Evolutionary conservation across 1,284 basidiomycete species (phyloP).

Genomic region (Athelia psychrophila): DNA sequence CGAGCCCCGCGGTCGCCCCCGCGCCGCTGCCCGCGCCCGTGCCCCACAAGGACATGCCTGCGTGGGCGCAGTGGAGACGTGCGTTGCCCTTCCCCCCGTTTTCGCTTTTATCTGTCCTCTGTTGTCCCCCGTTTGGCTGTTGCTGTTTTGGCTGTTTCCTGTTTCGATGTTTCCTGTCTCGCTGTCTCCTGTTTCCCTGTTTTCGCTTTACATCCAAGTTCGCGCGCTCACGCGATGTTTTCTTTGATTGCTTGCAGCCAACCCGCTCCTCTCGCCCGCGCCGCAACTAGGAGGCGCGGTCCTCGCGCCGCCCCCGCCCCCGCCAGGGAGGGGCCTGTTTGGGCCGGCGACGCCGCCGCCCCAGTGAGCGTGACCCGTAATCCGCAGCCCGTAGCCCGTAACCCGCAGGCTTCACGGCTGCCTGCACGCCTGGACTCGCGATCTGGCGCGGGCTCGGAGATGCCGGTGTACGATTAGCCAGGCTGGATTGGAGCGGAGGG

Average conservation of each 20-base stretch:
- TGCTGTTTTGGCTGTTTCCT: neutral
- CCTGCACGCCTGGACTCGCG: no score
- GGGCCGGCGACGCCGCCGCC: constrained; percentile 2
- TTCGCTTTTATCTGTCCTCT: neutral
- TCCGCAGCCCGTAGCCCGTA: no score
- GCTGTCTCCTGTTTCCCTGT: neutral
- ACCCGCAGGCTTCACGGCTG: no score
- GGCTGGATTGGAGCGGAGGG: no score
- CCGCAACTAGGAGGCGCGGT: constrained; percentile 30
- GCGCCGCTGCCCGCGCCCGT: constrained; percentile 38
- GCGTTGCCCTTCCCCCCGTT: constrained; percentile 23
- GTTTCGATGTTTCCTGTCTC: neutral
- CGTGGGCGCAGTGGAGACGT: constrained; percentile 81
- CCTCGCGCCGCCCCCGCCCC: constrained; percentile 39
- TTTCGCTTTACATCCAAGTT: neutral
- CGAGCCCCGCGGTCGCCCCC: constrained; percentile 37
- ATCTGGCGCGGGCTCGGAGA: no score
- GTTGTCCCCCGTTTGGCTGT: neutral
- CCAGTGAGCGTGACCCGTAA: neutral
- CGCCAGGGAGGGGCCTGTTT: constrained; percentile 58
- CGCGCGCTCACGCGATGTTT: constrained; percentile 2
- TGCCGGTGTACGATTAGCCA: no score
- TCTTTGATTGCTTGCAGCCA: constrained; percentile 36
- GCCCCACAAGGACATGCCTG: constrained; percentile 50
- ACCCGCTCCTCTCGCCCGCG: constrained; percentile 50